phyloP scores from a whole-genome alignment of 345 rosid genomes.

The Turritis glabra region DNA sequence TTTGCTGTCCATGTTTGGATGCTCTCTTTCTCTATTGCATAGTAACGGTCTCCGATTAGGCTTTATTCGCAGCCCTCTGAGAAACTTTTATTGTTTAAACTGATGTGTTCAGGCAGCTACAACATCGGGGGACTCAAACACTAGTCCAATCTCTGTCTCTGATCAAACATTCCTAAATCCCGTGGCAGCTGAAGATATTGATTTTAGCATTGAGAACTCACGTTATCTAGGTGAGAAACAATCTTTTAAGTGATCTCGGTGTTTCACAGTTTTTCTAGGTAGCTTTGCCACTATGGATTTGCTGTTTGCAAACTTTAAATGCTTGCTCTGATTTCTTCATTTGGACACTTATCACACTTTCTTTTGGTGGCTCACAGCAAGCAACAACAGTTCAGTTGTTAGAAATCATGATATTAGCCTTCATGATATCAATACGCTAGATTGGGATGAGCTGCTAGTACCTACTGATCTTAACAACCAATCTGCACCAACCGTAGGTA shows the following conservation, averaged over 20 bases:
- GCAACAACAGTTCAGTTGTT: constrained; percentile 47
- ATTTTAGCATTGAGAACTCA: constrained; percentile 53
- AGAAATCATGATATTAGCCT: constrained; percentile 66
- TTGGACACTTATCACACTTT: constrained; percentile 16
- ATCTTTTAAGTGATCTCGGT: constrained; percentile 34
- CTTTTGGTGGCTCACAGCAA: constrained; percentile 50
- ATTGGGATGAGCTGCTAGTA: constrained; percentile 90
- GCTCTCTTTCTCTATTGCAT: neutral
- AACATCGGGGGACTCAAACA: constrained; percentile 75
- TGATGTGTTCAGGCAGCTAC: constrained; percentile 64
- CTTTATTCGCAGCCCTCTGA: constrained; percentile 1
- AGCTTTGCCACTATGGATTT: neutral
- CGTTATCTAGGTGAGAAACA: constrained; percentile 42
- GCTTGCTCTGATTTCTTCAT: constrained; percentile 1
- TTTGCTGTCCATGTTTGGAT: constrained; percentile 6
- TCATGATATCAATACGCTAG: constrained; percentile 94
- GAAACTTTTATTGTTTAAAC: constrained; percentile 27
- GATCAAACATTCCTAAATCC: constrained; percentile 57
- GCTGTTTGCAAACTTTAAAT: neutral
- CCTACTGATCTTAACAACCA: constrained; percentile 49
- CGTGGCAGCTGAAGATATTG: constrained; percentile 57
- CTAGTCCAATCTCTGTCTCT: constrained; percentile 73
- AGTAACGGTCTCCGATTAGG: constrained; percentile 8
- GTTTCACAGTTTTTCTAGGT: neutral
- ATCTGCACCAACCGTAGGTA: constrained; percentile 53